phyloP scores from a whole-genome alignment of 2,329 filamentous ascomycete genomes.

The Fusarium sp. region DNA sequence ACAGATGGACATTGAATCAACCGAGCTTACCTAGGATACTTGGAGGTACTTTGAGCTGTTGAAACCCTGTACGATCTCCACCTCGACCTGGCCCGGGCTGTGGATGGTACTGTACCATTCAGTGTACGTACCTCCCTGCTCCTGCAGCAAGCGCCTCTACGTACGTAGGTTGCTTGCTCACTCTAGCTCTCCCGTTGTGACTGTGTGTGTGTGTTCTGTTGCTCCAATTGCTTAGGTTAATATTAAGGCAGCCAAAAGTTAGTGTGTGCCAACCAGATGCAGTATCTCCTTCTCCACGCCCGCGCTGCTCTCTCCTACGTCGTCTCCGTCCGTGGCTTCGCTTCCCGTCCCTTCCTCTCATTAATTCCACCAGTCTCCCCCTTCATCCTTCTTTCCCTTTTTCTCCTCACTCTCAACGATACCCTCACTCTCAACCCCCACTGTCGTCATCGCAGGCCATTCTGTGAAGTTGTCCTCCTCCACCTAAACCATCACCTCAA shows the following conservation, averaged over 20 bases:
- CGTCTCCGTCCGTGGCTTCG: slow-evolving; percentile 21
- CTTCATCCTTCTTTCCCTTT: slow-evolving; percentile 15
- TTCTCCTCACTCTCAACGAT: slow-evolving; percentile 28
- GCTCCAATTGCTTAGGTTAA: slow-evolving; percentile 6
- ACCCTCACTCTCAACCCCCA: slow-evolving; percentile 24
- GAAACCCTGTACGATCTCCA: slow-evolving; percentile 2
- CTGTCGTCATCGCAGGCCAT: slow-evolving; percentile 18
- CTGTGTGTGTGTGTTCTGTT: neutral
- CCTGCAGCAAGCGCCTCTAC: slow-evolving; percentile 3
- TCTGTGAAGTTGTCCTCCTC: slow-evolving; percentile 12
- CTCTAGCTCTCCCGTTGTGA: neutral
- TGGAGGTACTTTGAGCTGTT: slow-evolving; percentile 8
- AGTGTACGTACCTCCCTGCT: slow-evolving; percentile 20
- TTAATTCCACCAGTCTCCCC: slow-evolving; percentile 30
- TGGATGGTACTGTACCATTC: slow-evolving; percentile 4
- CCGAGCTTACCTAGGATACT: slow-evolving; percentile 1
- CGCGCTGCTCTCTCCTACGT: slow-evolving; percentile 27
- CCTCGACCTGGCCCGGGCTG: slow-evolving; percentile 19
- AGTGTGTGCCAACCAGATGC: slow-evolving; percentile 15
- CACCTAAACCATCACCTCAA: slow-evolving; percentile 2
- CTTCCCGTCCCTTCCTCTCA: slow-evolving; percentile 24
- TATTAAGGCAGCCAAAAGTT: neutral
- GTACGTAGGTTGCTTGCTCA: neutral
- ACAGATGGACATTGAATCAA: slow-evolving; percentile 2
- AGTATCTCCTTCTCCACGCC: slow-evolving; percentile 29